Evolutionary conservation across 106 monocot species (phyloP), one percentile per base, ranked within the genome.

Genomic region (Chionographis japonica): DNA sequence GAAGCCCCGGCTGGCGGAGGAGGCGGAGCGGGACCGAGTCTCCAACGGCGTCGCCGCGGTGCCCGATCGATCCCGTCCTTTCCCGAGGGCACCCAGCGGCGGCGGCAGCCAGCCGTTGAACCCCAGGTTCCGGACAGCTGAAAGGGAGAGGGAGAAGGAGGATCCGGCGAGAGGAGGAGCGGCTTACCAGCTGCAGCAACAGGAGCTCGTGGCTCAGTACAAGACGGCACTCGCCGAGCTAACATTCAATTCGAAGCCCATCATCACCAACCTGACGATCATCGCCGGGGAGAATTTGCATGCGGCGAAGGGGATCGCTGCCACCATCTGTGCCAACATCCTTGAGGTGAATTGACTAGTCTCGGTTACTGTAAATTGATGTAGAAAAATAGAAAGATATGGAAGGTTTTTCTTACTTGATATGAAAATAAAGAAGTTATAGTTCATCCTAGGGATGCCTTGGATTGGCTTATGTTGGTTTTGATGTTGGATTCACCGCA

Each of bases 231-330:
- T 97, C 3, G 80, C 89, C 27, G 97, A 97, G 77, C 83, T 97
- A 38, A 97, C 97, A 4, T 86, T 97, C 87, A 97, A 97, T 76
- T 92, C 97, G 6, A 97, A 97, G 83, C 92, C 92, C 27, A 97
- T 97, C 67, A 97, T 97, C 61, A 97, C 92, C 42, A 92, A 97
- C 65, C 77, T 97, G 57, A 97, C 97, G 27, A 97, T 97, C 63
- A 97, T 97, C 54, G 97, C 97, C 20, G 97, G 97, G 15, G 97
- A 97, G 83, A 97, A 83, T 49, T 68, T 85, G 35, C 92, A 82
- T 51, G 86, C 86, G 13, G 92, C 97, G 42, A 97, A 92, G 87
- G 73, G 69, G 15, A 92, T 97, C 51, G 80, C 87, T 2, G 65
- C 77, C 67, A 71, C 80, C 65, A 85, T 97, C 69, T 97, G 92